These are phyloP conservation scores for Phytophthora citricola DNA, from an alignment of 352 stramenopile genomes.

Conservation along the genomic window DNA sequence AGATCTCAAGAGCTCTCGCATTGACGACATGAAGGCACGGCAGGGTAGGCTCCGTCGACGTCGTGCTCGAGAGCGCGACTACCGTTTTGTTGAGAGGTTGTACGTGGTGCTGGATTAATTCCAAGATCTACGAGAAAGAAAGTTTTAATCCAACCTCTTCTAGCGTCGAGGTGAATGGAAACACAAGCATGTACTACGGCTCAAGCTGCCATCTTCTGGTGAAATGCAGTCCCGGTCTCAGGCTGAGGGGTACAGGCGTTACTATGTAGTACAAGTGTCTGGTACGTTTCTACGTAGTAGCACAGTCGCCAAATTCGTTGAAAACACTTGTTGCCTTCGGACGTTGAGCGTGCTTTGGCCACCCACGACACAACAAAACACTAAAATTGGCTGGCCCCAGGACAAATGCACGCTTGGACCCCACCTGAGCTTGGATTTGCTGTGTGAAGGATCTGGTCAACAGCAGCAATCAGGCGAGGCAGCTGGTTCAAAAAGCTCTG, in stretches of 20 bases:
- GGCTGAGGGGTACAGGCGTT: conserved; percentile 13
- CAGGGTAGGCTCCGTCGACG: not conserved
- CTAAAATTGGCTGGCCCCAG: not conserved
- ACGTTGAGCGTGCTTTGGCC: conserved; percentile 12
- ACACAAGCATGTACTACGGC: too few relatives aligned
- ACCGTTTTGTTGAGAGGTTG: conserved; percentile 13
- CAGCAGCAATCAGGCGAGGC: not conserved
- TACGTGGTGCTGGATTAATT: conserved; percentile 4
- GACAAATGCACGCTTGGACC: too few relatives aligned
- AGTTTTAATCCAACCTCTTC: conserved; percentile 10
- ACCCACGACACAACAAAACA: not conserved
- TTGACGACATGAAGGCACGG: conserved; percentile 1
- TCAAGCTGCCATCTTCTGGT: too few relatives aligned
- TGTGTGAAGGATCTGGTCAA: too few relatives aligned
- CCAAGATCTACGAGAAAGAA: conserved; percentile 12
- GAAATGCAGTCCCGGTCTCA: not conserved
- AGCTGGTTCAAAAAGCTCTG: not conserved
- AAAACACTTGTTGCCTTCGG: conserved; percentile 28
- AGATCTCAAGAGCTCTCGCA: conserved; percentile 8
- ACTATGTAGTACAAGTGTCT: not conserved
- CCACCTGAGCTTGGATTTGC: too few relatives aligned
- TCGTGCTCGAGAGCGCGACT: conserved; percentile 3
- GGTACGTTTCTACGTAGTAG: conserved; percentile 15
- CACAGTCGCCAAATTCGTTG: conserved; percentile 12
- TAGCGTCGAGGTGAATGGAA: not conserved